Base-by-base conservation (phyloP, 1,139 yeast species). In the Eremothecium sinecaudum region DNA sequence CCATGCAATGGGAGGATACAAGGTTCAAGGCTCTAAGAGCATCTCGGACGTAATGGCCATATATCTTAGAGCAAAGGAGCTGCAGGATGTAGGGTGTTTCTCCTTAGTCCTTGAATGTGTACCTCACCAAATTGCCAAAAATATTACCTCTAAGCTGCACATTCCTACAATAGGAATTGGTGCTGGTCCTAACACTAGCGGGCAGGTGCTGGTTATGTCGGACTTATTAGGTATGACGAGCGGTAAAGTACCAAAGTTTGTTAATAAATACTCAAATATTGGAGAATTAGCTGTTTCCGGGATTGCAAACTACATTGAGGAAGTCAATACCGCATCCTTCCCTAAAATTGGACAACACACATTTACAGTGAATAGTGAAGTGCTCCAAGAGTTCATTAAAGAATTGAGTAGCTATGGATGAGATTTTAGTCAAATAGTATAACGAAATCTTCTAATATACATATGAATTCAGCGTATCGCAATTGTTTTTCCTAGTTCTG, bases 121-220 rank as follows among this genome's bases (percentile, higher is more conserved):
- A 7, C 98, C 98, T 2, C 73, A 73, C 37, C 69, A 69, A 40
- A 62, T 90, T n/a, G 90, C 90, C 0, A 59, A 65, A 31, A 62
- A 64, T 38, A 73, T 90, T 28, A 81, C 96, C 0, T 53, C 65
- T 2, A 62, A 63, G 18, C 57, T 86, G 19, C 39, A 56, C 0
- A 64, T 87, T 1, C 97, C 98, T 0, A 83, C 93, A 1, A 86
- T 90, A 43, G 97, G 98, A 5, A 90, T 90, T 35, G 98, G 98
- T 5, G 96, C 97, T 0, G 97, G 98, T 0, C 75, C 78, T 13
- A 61, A 61, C 9, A 79, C 90, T 11, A 75, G 84, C 22, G 97
- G 95, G 0, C 97, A 90, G 56, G 95, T 90, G 1, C 66, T 90
- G 32, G 98, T 90, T 1, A 76, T 81, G 53, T 73, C 86, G 2